Percentiles rank a stretch among this genome's conserved stretches.
These are phyloP conservation scores for Aquilaria sinensis DNA, from an alignment of 345 rosid species.

Conservation along the genomic window DNA sequence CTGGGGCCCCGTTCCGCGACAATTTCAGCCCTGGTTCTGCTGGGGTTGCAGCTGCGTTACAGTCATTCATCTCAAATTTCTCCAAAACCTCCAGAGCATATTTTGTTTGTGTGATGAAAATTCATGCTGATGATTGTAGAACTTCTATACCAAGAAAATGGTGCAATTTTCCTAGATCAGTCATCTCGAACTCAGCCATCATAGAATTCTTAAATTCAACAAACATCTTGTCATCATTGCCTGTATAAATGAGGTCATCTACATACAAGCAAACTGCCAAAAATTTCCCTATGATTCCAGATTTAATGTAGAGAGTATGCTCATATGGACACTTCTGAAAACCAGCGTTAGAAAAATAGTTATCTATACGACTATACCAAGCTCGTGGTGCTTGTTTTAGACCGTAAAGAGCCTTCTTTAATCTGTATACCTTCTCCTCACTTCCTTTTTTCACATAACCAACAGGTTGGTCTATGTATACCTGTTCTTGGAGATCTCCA, in stretches of 20 bases:
- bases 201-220: too few relatives aligned
- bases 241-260: too few relatives aligned
- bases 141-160: background rate
- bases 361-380: background rate
- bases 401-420: background rate
- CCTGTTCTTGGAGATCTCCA: background rate
- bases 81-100: background rate
- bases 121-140: background rate
- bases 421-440: background rate
- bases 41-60: too few relatives aligned
- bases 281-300: background rate
- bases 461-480: background rate
- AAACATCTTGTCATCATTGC: too few relatives aligned
- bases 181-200: too few relatives aligned
- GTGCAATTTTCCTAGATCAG: too few relatives aligned
- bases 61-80: background rate
- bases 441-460: background rate
- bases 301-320: background rate
- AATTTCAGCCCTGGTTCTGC: too few relatives aligned
- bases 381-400: conserved; percentile 6
- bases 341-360: background rate
- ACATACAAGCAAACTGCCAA: background rate
- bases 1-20: too few relatives aligned
- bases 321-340: background rate
- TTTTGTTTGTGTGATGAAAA: background rate